These are phyloP conservation scores for Chaetomium olivaceum DNA, from an alignment of 2,329 filamentous ascomycete genomes.

Conservation along the genomic window DNA sequence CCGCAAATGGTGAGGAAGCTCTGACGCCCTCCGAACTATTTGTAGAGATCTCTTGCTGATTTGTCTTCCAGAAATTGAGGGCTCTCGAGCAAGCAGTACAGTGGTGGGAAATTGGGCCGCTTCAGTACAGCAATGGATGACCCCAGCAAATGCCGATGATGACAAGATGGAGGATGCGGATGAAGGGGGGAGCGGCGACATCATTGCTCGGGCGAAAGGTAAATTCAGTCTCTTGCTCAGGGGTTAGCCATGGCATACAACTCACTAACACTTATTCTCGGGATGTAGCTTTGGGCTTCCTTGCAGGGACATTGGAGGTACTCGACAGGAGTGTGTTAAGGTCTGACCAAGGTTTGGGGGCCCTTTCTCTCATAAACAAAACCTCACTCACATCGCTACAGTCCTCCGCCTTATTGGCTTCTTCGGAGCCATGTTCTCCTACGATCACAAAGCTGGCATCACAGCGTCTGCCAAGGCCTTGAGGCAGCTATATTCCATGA, in stretches of 20 bases:
- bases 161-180: conserved; percentile 40
- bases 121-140: conserved; percentile 58
- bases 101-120: conserved; percentile 57
- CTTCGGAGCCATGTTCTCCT: conserved; percentile 60
- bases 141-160: conserved; percentile 36
- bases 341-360: conserved; percentile 49
- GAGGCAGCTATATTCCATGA: conserved; percentile 51
- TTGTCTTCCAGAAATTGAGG: conserved; percentile 45
- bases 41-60: not conserved
- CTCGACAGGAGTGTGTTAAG: conserved; percentile 50
- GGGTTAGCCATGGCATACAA: not conserved
- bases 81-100: conserved; percentile 45
- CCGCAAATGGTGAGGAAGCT: conserved; percentile 44
- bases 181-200: conserved; percentile 49
- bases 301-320: conserved; percentile 55
- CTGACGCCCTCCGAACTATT: no score
- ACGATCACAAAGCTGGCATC: conserved; percentile 61
- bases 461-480: conserved; percentile 55
- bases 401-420: conserved; percentile 46
- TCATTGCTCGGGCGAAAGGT: conserved; percentile 57
- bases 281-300: conserved; percentile 54
- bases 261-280: not conserved
- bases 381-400: conserved; percentile 11
- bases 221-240: not conserved
- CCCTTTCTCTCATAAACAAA: not conserved